These are phyloP conservation scores for Astragalus glycyphyllos DNA, from an alignment of 306 rosid species.

Conservation along the genomic window DNA sequence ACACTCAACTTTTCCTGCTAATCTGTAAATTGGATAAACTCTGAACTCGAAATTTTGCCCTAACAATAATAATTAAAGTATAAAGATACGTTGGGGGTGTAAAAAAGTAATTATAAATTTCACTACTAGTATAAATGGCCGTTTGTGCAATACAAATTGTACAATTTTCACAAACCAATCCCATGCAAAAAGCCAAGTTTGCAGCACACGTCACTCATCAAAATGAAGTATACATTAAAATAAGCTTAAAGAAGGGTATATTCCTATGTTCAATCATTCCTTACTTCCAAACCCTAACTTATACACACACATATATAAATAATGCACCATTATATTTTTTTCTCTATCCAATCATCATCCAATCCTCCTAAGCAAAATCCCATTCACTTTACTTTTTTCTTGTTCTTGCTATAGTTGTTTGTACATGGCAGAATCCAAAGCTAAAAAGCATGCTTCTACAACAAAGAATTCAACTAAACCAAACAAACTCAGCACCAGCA, in stretches of 20 bases:
- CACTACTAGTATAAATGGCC: too few species aligned
- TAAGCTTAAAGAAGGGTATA: conserved; percentile 39
- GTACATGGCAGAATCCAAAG: conserved; percentile 61
- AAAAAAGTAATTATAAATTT: too few species aligned
- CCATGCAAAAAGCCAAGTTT: conserved; percentile 1
- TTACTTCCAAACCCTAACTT: conserved; percentile 30
- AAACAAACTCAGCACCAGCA: conserved; percentile 9
- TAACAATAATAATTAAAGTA: too few species aligned
- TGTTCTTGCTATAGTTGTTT: background rate
- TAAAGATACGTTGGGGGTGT: too few species aligned
- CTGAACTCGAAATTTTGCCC: too few species aligned
- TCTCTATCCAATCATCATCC: conserved; percentile 29
- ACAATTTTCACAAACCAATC: conserved; percentile 16
- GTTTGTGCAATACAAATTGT: too few species aligned
- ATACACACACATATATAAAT: conserved; percentile 37
- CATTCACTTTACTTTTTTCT: background rate
- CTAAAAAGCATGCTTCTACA: conserved; percentile 44
- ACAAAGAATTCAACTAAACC: conserved; percentile 36
- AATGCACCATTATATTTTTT: conserved; percentile 24
- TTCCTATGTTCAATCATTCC: conserved; percentile 29
- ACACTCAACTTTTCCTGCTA: too few species aligned
- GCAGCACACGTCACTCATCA: conserved; percentile 21
- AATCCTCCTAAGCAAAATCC: conserved; percentile 16
- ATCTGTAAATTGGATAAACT: too few species aligned
- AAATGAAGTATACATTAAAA: conserved; percentile 2